Base-by-base conservation (phyloP, 495 filamentous ascomycete genomes). In the Lineolata rhizophorae region DNA sequence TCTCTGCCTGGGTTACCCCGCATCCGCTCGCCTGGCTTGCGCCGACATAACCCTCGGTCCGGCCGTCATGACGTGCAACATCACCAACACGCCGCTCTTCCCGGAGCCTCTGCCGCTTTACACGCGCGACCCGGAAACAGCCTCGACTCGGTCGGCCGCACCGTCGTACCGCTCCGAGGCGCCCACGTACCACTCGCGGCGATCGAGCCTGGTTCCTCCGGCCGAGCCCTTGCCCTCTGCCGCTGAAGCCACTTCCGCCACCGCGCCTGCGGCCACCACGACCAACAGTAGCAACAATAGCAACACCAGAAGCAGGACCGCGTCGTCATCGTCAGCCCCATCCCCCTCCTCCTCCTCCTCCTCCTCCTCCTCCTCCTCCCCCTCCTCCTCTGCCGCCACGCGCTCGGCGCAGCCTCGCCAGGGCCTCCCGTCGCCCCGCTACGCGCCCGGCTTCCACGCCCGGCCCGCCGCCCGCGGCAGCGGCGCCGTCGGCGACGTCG, bases 121-220 rank as follows among this genome's bases (percentile, higher is more conserved):
- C 32, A 35, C 28, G 4, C 46, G 44, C 32, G 29, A 49, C 32
- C 36, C 39, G 16, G 46, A 49, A 20, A 38, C 40, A 13, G 29
- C 34, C 26, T 49, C 46, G 2, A 44, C 48, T 26, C 44, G 26
- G 35, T 30, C 47, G 20, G 15, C 47, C n/a, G 47, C 49, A 13
- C 47, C 47, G 1, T 50, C 44, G 3, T 52, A 50, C 36, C 44
- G 46, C 38, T 50, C 49, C 12, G 45, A 45, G n/a, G 41, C 39
- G 0, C 48, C 48, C 8, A 44, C 48, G 1, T 49, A 51, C 40
- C 31, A 35, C 14, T 49, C 43, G 5, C 40, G 32, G 3, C 25
- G 38, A 2, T 28, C 27, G n/a, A n/a, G n/a, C n/a, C n/a, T n/a
- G n/a, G n/a, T n/a, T n/a, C n/a, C n/a, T n/a, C n/a, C n/a, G n/a